Evolutionary conservation across 176 grass and related monocot genomes (phyloP), one percentile per base, ranked within the genome.

Genomic region (Aegilops umbellulata): DNA sequence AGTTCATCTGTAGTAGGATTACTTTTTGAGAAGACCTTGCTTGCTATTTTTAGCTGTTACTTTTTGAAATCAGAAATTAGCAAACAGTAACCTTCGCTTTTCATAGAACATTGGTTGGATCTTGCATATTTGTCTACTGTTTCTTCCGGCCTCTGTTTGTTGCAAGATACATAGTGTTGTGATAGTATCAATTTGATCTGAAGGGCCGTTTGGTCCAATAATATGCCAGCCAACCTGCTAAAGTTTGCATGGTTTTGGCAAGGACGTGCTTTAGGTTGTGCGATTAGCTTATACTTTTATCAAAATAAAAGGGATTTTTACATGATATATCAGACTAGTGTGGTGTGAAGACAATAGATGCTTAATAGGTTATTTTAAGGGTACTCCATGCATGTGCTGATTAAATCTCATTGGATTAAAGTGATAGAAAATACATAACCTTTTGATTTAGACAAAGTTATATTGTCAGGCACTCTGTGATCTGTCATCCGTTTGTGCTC

Each of bases 401-500:
- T 42, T 42, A 39, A 42, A 38, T 58, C 8, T 61, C n/a, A 55
- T 55, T 39, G 32, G 79, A 58, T 81, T 75, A 27, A 42, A 68
- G 42, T 82, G 23, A 76, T n/a, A 69, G 25, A 32, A 31, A 60
- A 66, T 27, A 19, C 24, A 12, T 76, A 22, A 1, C 20, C 16
- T 80, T 15, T 85, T 3, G 0, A 12, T 34, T 31, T 67, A 27
- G 44, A 77, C 1, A 3, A 57, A 34, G 44, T 22, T 72, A 42
- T 49, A 1, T 74, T 86, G 57, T 25, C 11, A 31, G 6, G 19
- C 61, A 74, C 74, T 63, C 60, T 79, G 66, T 30, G 7, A 79
- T 63, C 63, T 88, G 4, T 72, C 74, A 58, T 76, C 17, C 44
- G 11, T 76, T 76, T 51, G 24, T 76, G 72, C 10, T 76, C 53